Evolutionary conservation across 805 yeast species (phyloP), one percentile per base, ranked within the genome.

Genomic region (Candida odintsovae): DNA sequence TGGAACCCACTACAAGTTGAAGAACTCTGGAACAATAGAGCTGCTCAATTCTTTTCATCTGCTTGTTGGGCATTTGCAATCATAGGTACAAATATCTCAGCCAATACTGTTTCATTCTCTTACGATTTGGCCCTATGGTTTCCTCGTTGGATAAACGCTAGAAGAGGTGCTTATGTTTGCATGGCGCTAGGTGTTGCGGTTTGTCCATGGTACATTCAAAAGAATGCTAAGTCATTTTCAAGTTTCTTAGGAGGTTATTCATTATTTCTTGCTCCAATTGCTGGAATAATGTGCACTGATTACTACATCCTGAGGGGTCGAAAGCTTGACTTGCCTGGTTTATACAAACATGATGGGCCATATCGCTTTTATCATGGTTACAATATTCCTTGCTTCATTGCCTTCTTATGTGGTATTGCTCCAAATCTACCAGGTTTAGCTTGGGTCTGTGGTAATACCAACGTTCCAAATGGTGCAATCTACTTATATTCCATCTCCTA

Each of bases 331-430:
- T 63, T 87, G 42, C 73, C 77, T 41, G 89, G 85, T 51, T 66
- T 88, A 48, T 89, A 83, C 68, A 62, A 75, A 62, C 15, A 51
- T 55, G 53, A 67, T 63, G 53, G 73, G 61, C 57, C 67, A 63
- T 51, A 66, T 67, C 54, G 86, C 85, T 72, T 75, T 68, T 70
- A 80, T 69, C 70, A 71, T 69, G 95, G 95, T 22, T 57, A 77
- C 65, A 86, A 86, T 63, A 84, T 90, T 86, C 74, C 94, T 55
- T 95, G 90, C 1, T 80, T 77, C 52, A 78, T 75, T 29, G 92
- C 95, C 1, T 88, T 66, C 49, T 20, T 64, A 15, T 53, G 63
- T 45, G 70, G 71, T 44, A 59, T 67, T 42, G 67, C 64, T 15
- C 72, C 72, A 33, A 66, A 67, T 46, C 53, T 68, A 46, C 70